Conservation (phyloP, 108 stramenopile genomes). For the Skeletonema potamos region DNA sequence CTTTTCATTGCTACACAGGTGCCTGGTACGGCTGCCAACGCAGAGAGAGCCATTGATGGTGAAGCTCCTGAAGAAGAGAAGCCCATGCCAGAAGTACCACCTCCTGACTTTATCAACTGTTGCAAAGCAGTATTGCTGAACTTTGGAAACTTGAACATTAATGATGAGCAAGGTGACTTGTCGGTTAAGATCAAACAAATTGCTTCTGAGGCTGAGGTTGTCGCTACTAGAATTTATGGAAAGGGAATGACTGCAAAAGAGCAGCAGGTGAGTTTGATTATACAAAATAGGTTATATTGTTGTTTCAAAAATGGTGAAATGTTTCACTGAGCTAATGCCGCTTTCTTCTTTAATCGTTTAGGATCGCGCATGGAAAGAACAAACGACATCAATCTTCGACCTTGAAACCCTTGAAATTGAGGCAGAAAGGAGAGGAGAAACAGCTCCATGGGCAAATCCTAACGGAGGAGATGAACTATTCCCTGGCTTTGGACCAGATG, state of each 20-base stretch:
- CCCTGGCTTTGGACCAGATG: conserved; percentile 78
- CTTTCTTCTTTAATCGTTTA: conserved; percentile 6
- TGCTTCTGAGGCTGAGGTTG: conserved; percentile 85
- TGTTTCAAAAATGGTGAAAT: neutral
- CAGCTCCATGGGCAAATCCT: conserved; percentile 83
- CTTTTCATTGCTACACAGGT: conserved; percentile 33
- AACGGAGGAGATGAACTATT: conserved; percentile 72
- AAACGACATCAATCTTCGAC: conserved; percentile 89
- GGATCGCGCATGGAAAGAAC: conserved; percentile 84
- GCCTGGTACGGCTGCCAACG: conserved; percentile 84
- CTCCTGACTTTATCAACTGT: conserved; percentile 88
- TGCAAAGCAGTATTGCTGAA: conserved; percentile 88
- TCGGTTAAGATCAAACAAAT: conserved; percentile 74
- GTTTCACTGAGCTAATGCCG: neutral
- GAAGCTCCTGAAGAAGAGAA: conserved; percentile 78
- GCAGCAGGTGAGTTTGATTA: conserved; percentile 71
- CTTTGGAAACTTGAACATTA: conserved; percentile 81
- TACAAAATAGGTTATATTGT: neutral
- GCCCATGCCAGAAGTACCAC: conserved; percentile 86
- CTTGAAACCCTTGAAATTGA: conserved; percentile 87
- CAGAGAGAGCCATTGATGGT: conserved; percentile 80
- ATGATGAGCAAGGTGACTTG: conserved; percentile 82
- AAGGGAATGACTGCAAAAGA: conserved; percentile 84
- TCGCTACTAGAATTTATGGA: conserved; percentile 88
- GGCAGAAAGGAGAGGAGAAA: conserved; percentile 75